Evolutionary conservation across 1,284 basidiomycete species (phyloP), one percentile per base, ranked within the genome.

Genomic region (Tilletia horrida): DNA sequence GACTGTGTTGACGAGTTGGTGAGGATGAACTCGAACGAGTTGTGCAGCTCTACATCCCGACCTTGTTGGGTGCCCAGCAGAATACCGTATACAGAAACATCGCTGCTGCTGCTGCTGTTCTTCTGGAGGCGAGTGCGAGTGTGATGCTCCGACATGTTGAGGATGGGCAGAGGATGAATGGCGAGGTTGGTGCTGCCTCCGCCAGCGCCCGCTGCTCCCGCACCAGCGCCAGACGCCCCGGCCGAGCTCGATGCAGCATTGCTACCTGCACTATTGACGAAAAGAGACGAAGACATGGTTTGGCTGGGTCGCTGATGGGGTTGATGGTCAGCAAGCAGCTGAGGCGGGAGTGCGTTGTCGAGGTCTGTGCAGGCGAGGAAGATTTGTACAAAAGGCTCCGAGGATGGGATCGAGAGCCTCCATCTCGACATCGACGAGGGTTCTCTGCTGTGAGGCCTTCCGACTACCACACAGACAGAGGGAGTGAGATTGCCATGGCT

Each of bases 81-180:
- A 3, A 91, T 93, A 13, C 95, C 95, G 67, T 96, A 85, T 52
- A 96, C 94, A 45, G 42, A 67, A 8, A 67, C 62, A 14, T 71
- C 65, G 48, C 65, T 40, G 11, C 35, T 40, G 35, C 35, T 40
- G 35, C 35, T 40, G 4, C 35, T 48, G 1, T 67, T 44, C 44
- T 62, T 61, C 62, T 93, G 91, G 11, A 93, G 84, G 74, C 88
- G 88, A 65, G 89, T 84, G 70, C 96, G 88, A 50, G 91, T 96
- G 73, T 91, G 86, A 83, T 97, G 94, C 78, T 98, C 95, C 1
- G 93, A 96, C 74, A 98, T 91, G 83, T 94, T 97, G 71, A 98
- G 87, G 79, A 98, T 93, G 9, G 96, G 92, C 18, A 97, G 86
- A 31, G 95, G 95, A 83, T 98, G 95, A 65, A 93, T 95, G 79